Base-by-base conservation (phyloP, 169 alveolate species). In the Cryptosporidium meleagridis region DNA sequence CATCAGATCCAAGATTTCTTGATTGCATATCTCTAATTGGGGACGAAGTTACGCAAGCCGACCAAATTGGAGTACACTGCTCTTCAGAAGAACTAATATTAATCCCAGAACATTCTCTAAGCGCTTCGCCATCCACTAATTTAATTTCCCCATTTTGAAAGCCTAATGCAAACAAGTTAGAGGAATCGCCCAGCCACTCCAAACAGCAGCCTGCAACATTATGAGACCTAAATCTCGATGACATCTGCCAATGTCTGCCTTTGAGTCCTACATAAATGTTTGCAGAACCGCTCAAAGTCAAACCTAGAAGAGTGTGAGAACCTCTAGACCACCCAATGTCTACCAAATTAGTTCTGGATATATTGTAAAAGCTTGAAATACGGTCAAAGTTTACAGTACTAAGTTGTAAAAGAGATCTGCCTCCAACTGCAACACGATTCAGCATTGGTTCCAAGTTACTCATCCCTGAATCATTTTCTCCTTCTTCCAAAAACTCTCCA, bases 1-100 rank as follows among this genome's bases (percentile, higher is more conserved):
- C 72, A 41, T 48, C 87, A 16, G 75, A 52, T 59, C 55, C 51
- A 29, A 80, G 39, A 65, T 62, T 31, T 5, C 87, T 59, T n/a
- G 87, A 45, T 21, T 80, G 87, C 62, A 80, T 41, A 61, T 80
- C 87, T 80, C 87, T 37, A 18, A 80, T 65, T 23, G 87, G 87
- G 16, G 87, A 59, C 0, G 87, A 45, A 16, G 45, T 39, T 62
- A 62, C 59, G 23, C 48, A 58, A 33, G 75, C 67, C 3, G 69
- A 59, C 87, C 87, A 80, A 35, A 80, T 18, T 21, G 87, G 61
- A 1, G 73, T 26, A 39, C 75, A 80, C 2, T 37, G 21, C 45
- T 80, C 87, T 41, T 80, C 75, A 3, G 75, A 59, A 62, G 87
- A 80, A 18, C 68, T 65, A 21, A 65, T 41, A 33, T 80, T 80